These are phyloP conservation scores for Diaporthe sp. DNA, from an alignment of 2,329 filamentous ascomycete species.

Conservation along the genomic window DNA sequence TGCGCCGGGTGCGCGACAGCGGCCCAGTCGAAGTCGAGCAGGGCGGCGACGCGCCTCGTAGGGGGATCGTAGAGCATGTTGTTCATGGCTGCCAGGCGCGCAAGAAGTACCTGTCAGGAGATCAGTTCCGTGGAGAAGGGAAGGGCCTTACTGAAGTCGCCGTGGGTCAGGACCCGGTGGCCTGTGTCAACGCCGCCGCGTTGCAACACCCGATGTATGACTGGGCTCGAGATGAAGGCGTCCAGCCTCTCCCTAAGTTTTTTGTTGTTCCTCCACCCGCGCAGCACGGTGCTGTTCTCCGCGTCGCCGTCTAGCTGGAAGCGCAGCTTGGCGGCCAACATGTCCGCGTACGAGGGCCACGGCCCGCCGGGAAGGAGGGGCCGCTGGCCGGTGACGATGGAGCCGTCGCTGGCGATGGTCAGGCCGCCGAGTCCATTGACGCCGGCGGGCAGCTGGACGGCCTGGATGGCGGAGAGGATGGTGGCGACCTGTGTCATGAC, in stretches of 20 bases:
- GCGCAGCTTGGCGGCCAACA: slow-evolving; percentile 42
- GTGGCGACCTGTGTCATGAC: slow-evolving; percentile 47
- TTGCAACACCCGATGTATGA: slow-evolving; percentile 36
- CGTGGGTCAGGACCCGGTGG: slow-evolving; percentile 45
- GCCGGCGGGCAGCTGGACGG: slow-evolving; percentile 40
- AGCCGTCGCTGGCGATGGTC: slow-evolving; percentile 41
- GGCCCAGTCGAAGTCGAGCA: slow-evolving; percentile 50
- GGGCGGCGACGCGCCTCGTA: slow-evolving; percentile 44
- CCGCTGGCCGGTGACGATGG: slow-evolving; percentile 43
- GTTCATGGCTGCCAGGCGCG: slow-evolving; percentile 44
- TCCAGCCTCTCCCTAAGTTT: slow-evolving; percentile 41
- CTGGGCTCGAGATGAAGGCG: slow-evolving; percentile 38
- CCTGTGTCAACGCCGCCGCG: slow-evolving; percentile 40
- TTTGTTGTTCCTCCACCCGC: slow-evolving; percentile 43
- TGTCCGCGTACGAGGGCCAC: slow-evolving; percentile 42
- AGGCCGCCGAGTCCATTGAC: slow-evolving; percentile 44
- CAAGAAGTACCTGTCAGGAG: neutral
- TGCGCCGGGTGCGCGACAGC: slow-evolving; percentile 46
- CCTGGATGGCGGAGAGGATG: slow-evolving; percentile 44
- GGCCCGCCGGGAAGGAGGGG: slow-evolving; percentile 41
- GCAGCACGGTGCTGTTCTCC: slow-evolving; percentile 40
- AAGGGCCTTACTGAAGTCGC: slow-evolving; percentile 48
- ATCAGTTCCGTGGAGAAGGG: neutral
- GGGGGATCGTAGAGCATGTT: slow-evolving; percentile 48
- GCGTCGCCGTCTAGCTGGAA: slow-evolving; percentile 39